Base-by-base conservation (phyloP, 1,284 basidiomycete species). In the Flammula alnicola region DNA sequence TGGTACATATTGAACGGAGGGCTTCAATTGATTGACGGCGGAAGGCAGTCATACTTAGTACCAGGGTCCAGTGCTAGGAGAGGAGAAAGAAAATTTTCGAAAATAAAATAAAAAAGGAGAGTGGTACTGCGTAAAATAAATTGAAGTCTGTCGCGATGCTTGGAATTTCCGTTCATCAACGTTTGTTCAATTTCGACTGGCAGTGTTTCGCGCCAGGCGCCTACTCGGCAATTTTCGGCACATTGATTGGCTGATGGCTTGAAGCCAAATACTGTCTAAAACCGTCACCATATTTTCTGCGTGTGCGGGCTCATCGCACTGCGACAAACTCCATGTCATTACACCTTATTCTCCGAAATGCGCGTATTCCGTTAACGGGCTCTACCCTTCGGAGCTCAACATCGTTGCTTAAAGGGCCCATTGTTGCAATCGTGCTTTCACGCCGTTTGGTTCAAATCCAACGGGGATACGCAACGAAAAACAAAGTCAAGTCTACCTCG, bases 401-500 rank as follows among this genome's bases (percentile, higher is more conserved):
- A 23, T 29, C 46, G 8, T 4, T 16, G 4, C 31, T 44, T 7
- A 36, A 25, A 35, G 16, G 26, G 8, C 14, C 42, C 12, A 12
- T 42, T 19, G n/a, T 31, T 4, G 20, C 26, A 10, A n/a, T 30
- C 4, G 22, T 35, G 14, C 30, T 36, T 23, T 17, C 33, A 11
- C 37, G 25, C 3, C 50, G n/a, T n/a, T n/a, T n/a, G n/a, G n/a
- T n/a, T n/a, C n/a, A 44, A 38, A 30, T 27, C 26, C 47, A 48
- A 29, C 59, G 57, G 35, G 29, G 47, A n/a, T 67, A 65, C 51
- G 63, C 63, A 4, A 54, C 63, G 3, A 74, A 73, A 51, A 63
- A 62, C 63, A 74, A 66, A 55, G 60, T 68, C 46, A 76, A 75
- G 56, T 76, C 78, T 2, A 86, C 84, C 3, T 65, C 72, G 11